phyloP scores from a whole-genome alignment of 2,329 filamentous ascomycete species.

The Colletotrichum liriopes region DNA sequence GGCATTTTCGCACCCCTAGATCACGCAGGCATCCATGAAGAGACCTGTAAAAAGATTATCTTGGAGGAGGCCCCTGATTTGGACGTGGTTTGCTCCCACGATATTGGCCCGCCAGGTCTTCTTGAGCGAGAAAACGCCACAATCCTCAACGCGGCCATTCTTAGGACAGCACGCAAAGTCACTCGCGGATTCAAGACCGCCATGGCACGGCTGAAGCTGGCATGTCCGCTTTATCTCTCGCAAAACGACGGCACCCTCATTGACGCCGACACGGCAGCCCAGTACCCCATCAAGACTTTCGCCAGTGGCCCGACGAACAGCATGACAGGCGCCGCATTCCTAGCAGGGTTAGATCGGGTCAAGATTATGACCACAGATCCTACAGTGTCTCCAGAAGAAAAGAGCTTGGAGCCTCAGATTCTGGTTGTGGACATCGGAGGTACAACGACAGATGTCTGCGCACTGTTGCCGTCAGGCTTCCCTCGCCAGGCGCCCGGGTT shows the following conservation, averaged over 20 bases:
- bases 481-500: constrained; percentile 73
- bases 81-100: constrained; percentile 59
- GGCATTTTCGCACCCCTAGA: constrained; percentile 65
- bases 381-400: constrained; percentile 4
- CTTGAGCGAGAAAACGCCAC: constrained; percentile 68
- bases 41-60: constrained; percentile 56
- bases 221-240: constrained; percentile 64
- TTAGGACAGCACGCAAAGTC: constrained; percentile 62
- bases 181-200: constrained; percentile 64
- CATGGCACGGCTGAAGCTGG: constrained; percentile 58
- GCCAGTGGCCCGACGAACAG: constrained; percentile 70
- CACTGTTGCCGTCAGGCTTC: constrained; percentile 71
- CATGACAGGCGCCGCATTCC: constrained; percentile 67
- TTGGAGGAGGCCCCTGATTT: constrained; percentile 53
- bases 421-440: constrained; percentile 74
- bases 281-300: constrained; percentile 68
- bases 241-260: constrained; percentile 70
- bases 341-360: constrained; percentile 62
- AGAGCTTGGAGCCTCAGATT: constrained; percentile 49
- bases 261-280: constrained; percentile 61
- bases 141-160: constrained; percentile 68
- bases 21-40: constrained; percentile 60
- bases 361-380: constrained; percentile 4
- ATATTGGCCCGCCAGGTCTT: constrained; percentile 61
- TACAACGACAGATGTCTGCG: constrained; percentile 73